Percentiles rank a stretch among this genome's conserved stretches.
Conservation (phyloP, 2,329 filamentous ascomycete genomes). For the Chrysoporthe puriensis region DNA sequence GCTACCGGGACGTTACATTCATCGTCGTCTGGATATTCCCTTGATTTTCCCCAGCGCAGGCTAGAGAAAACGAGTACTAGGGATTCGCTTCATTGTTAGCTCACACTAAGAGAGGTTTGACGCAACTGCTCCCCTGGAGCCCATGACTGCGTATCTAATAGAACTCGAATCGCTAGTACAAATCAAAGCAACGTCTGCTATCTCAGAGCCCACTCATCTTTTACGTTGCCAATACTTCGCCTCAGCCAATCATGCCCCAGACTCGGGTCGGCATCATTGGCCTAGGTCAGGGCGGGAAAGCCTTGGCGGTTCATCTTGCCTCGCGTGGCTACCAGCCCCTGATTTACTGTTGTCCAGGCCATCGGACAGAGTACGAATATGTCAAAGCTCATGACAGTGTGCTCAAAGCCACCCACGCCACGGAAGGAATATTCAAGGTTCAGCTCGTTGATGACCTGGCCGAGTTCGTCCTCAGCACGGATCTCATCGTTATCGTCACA, state of each 20-base stretch:
- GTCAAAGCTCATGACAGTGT: conserved; percentile 10
- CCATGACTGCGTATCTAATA: neutral
- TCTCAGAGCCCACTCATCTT: neutral
- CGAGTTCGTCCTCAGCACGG: conserved; percentile 11
- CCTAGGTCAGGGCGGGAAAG: conserved; percentile 19
- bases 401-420: conserved; percentile 2
- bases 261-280: conserved; percentile 18
- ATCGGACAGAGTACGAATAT: conserved; percentile 17
- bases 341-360: conserved; percentile 17
- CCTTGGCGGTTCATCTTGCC: conserved; percentile 16
- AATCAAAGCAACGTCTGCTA: neutral
- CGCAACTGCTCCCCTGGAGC: neutral
- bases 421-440: conserved; percentile 7
- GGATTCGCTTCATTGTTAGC: neutral
- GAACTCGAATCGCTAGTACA: neutral
- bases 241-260: conserved; percentile 1
- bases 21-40: neutral
- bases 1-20: neutral
- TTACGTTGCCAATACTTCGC: neutral
- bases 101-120: neutral
- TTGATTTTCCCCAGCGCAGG: neutral
- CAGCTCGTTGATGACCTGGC: conserved; percentile 10
- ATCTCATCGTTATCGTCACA: conserved; percentile 16
- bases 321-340: conserved; percentile 12
- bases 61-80: neutral